Conservation (phyloP, 2,329 filamentous ascomycete species). For the Beauveria brongniartii region DNA sequence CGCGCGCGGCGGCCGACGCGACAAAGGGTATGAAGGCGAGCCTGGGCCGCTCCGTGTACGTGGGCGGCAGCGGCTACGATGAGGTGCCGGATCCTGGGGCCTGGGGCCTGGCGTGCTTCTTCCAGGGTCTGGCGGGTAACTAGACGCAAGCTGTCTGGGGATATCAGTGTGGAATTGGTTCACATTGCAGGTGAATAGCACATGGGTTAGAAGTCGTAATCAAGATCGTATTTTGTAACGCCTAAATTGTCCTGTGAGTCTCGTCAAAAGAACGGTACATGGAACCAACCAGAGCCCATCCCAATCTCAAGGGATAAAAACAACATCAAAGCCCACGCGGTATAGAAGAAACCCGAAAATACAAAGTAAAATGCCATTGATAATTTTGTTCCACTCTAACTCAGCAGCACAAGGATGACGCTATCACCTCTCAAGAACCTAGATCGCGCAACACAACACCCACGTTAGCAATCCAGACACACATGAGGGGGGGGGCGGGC, state of each 20-base stretch:
- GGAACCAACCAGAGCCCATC: slow-evolving; percentile 17
- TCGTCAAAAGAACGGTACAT: slow-evolving; percentile 22
- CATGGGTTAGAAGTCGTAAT: background rate
- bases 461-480: background rate
- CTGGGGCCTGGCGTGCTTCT: slow-evolving; percentile 68
- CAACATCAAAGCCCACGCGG: slow-evolving; percentile 6
- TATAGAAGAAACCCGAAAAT: slow-evolving; percentile 14
- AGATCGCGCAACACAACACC: background rate
- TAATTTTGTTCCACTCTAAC: slow-evolving; percentile 35
- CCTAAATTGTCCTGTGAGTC: slow-evolving; percentile 28
- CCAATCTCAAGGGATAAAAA: slow-evolving; percentile 4
- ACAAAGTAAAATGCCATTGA: slow-evolving; percentile 13
- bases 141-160: background rate
- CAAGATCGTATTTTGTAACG: slow-evolving; percentile 23
- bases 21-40: slow-evolving; percentile 92
- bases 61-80: slow-evolving; percentile 36
- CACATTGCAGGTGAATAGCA: background rate
- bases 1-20: slow-evolving; percentile 65
- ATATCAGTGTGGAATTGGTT: background rate
- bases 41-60: slow-evolving; percentile 51
- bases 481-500: background rate
- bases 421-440: slow-evolving; percentile 84
- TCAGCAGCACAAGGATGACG: slow-evolving; percentile 78
- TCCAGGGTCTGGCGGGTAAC: slow-evolving; percentile 60
- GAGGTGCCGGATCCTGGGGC: slow-evolving; percentile 58